Percentiles rank a stretch among this genome's conserved stretches.
Conservation (phyloP, 129 eudicot species). For the Lonicera japonica region DNA sequence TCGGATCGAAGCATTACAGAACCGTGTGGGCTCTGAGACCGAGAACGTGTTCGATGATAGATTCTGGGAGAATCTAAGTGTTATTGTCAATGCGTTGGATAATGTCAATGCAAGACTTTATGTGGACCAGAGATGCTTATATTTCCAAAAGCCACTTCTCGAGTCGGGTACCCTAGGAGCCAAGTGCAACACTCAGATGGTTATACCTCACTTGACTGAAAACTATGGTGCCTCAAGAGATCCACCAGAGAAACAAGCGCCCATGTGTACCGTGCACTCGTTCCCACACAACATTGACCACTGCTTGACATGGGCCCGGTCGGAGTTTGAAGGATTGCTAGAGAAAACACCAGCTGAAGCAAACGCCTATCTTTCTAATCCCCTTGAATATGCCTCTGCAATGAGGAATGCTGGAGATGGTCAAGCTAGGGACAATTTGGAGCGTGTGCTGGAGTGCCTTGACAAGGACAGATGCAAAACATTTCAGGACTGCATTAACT, state of each 20-base stretch:
- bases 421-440: slow-evolving; percentile 78
- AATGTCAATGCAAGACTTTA: slow-evolving; percentile 86
- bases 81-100: slow-evolving; percentile 75
- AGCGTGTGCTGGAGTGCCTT: slow-evolving; percentile 78
- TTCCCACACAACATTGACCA: slow-evolving; percentile 97
- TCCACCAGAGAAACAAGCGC: slow-evolving; percentile 94
- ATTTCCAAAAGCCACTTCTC: slow-evolving; percentile 87
- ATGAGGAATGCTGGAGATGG: slow-evolving; percentile 85
- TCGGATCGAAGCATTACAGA: slow-evolving; percentile 83
- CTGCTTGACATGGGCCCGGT: slow-evolving; percentile 93
- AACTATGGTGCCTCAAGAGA: slow-evolving; percentile 96
- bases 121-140: slow-evolving; percentile 86
- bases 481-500: slow-evolving; percentile 77
- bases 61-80: slow-evolving; percentile 79
- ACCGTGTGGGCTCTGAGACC: slow-evolving; percentile 87
- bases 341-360: slow-evolving; percentile 92
- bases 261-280: slow-evolving; percentile 88
- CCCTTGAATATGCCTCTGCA: slow-evolving; percentile 55
- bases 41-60: slow-evolving; percentile 72
- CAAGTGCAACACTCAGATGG: slow-evolving; percentile 92
- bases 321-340: slow-evolving; percentile 90
- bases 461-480: slow-evolving; percentile 69
- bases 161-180: slow-evolving; percentile 96
- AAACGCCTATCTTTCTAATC: slow-evolving; percentile 69
- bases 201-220: slow-evolving; percentile 83